Base-by-base conservation (phyloP, 169 alveolate species). In the Condylostoma magnum region DNA sequence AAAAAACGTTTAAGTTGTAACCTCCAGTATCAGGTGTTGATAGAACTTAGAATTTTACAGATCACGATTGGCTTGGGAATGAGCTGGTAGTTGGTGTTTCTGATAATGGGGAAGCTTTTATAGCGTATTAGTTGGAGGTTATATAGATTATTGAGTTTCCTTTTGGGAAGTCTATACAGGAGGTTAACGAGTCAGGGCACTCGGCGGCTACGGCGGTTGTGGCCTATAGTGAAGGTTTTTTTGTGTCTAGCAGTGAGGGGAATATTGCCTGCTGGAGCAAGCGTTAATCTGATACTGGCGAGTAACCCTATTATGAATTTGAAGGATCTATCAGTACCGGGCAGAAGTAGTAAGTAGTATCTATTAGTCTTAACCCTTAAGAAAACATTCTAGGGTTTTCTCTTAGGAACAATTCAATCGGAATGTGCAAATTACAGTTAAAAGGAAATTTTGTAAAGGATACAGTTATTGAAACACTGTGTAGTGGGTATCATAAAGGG, bases 401-500 rank as follows among this genome's bases (percentile, higher is more conserved):
- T 36, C 43, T 47, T 10, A 51, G 38, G 6, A 76, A 52, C 18
- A 66, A 76, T 30, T 50, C 38, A 0, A 65, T 76, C 41, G 50
- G 57, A 28, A 4, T 38, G 20, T 38, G 66, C 15, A 37, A 66
- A 36, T 41, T 50, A 15, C 25, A 38, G 12, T 18, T 54, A 30
- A 20, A 20, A 33, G 34, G 8, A 2, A 20, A 54, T n/a, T 41
- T 52, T 8, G 38, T 30, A n/a, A 27, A 30, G 37, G 72, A 55
- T 12, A 48, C 34, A 41, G 43, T 38, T 33, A 41, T 65, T 8
- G 60, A 74, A 34, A 51, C 43, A 33, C 27, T 53, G 20, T 66
- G 71, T 28, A 28, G 41, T 8, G 83, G 83, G 25, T 76, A 66
- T 66, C 83, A 76, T 46, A 46, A 44, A 51, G 83, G 83, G 3